Evolutionary conservation across 2,329 filamentous ascomycete genomes (phyloP), one percentile per base, ranked within the genome.

Genomic region (Aspergillus sojae): DNA sequence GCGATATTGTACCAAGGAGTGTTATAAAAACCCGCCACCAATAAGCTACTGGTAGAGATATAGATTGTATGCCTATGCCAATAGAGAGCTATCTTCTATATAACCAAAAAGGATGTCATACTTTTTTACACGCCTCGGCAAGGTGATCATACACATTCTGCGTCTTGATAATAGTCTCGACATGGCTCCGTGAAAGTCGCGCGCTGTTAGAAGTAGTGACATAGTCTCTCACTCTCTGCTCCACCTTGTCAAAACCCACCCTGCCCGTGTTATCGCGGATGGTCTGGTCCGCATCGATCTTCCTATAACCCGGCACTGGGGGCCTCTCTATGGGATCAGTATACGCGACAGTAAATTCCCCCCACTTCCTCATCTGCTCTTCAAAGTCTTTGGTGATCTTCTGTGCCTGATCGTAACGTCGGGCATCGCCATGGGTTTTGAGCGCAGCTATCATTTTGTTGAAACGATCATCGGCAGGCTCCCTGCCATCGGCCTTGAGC

Each of bases 301-400:
- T 45, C n/a, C 5, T 45, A 4, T 45, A 45, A 23, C n/a, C 43
- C 3, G 43, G 43, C 1, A 45, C 43, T 23, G 43, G 43, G 1
- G 43, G 43, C 11, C 43, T 5, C 43, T 45, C 43, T 23, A 45
- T 45, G 0, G n/a, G 43, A 45, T 45, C 43, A 3, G 43, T 45
- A 0, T 45, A 45, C n/a, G 4, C 43, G 0, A 3, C n/a, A 11
- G 0, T 45, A 1, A 45, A 45, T 7, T 6, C n/a, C 10, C 9
- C n/a, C 1, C 21, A 21, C 21, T 21, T 21, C 21, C 10, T 45
- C 16, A 45, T 45, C 12, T 45, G 0, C 4, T 45, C 4, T 45
- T 10, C 19, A 21, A 45, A 23, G 0, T 12, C 11, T 21, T 45
- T 2, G 4, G 19, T 1, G n/a, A 45, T 45, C 0, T 21, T 45